phyloP scores from a whole-genome alignment of 192 early-diverging fungal genomes.

The Coemansia sp. region DNA sequence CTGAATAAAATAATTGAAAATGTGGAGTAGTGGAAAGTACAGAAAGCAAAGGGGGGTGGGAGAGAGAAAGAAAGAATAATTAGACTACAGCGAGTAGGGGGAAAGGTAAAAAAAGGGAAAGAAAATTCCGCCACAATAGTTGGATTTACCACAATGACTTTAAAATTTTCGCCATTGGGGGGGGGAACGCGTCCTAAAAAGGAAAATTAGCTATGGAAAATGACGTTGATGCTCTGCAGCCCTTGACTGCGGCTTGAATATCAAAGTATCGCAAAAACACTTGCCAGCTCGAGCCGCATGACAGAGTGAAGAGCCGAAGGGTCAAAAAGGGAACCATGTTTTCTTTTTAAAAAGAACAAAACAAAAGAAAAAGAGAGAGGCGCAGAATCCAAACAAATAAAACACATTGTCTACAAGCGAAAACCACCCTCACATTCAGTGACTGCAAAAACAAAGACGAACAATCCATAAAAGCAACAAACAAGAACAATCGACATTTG shows the following conservation, averaged over 20 bases:
- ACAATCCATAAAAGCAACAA: background rate
- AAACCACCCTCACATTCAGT: too few species aligned
- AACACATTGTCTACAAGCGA: background rate
- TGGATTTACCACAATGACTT: too few species aligned
- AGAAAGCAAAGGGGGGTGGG: background rate
- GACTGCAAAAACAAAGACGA: background rate
- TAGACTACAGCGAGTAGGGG: background rate
- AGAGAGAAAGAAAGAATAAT: background rate
- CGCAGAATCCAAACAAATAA: background rate
- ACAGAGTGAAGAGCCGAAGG: too few species aligned
- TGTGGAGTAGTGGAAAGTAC: background rate
- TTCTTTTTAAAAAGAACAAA: too few species aligned
- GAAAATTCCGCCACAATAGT: background rate
- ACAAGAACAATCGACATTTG: conserved; percentile 1
- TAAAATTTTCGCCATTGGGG: background rate
- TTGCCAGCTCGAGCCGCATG: too few species aligned
- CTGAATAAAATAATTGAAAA: background rate
- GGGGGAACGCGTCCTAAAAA: too few species aligned
- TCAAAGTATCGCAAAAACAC: too few species aligned
- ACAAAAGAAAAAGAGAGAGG: background rate
- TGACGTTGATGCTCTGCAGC: too few species aligned
- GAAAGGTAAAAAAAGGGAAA: background rate
- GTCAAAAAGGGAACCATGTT: too few species aligned
- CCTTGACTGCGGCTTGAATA: too few species aligned
- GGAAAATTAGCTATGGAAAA: too few species aligned